Base-by-base conservation (phyloP, 1,284 basidiomycete genomes). In the Schizophyllum commune region DNA sequence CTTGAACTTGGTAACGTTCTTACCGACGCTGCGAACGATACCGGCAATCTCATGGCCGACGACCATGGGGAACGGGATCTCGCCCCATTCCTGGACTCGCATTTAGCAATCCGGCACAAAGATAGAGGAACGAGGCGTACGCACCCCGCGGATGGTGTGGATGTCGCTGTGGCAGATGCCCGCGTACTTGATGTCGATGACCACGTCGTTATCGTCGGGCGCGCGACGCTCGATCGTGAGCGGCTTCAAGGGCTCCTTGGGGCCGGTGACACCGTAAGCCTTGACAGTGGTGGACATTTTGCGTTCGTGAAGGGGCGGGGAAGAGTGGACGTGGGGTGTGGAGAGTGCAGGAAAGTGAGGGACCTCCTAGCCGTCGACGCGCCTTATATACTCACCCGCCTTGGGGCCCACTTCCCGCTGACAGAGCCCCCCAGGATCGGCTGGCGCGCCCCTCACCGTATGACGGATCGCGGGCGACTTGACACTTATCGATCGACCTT, bases 121-220 rank as follows among this genome's bases (percentile, higher is more conserved):
- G 13, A 47, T 13, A 47, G 39, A 47, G 13, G 17, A 13, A 47
- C 39, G 39, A 47, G 17, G 39, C 39, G 17, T 47, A 47, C 39
- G 39, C 17, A 47, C 60, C 32, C 57, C 52, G 27, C 52, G 51
- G 4, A 55, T 52, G 22, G 60, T 61, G 33, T 61, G 60, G 15
- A 61, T 61, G n/a, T 61, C 60, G 32, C 56, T 39, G 20, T 61
- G 60, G 51, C 60, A 61, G 56, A 61, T 58, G 1, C 60, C 60
- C 5, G 60, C 52, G 33, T 39, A 61, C 33, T 61, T 61, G 52
- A 61, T 57, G 39, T 61, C 60, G 60, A 61, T 61, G 22, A 52
- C n/a, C 9, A 61, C 56, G 52, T 61, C 60, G 39, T 61, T 19
- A 32, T 61, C 60, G 32, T 54, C 39, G 4, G 39, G 39, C 9